These are phyloP conservation scores for Taphrina wiesneri DNA, from an alignment of 1,139 yeast genomes.

Conservation along the genomic window DNA sequence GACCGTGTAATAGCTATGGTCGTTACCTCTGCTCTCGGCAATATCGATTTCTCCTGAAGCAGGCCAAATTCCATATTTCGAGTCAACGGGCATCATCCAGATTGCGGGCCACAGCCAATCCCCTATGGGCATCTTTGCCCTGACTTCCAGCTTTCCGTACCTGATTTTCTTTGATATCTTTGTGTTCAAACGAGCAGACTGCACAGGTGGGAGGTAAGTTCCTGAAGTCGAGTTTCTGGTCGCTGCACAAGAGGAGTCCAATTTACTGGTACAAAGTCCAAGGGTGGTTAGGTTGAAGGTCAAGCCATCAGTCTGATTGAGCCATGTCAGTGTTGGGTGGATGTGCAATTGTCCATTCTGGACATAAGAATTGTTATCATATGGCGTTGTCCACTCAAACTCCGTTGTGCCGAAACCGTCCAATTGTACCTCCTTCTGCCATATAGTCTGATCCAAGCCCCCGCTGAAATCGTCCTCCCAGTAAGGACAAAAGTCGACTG, in stretches of 20 bases:
- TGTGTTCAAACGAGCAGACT: constrained; percentile 39
- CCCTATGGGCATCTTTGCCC: constrained; percentile 38
- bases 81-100: constrained; percentile 39
- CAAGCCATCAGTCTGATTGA: constrained; percentile 37
- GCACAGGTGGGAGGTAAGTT: constrained; percentile 38
- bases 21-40: constrained; percentile 39
- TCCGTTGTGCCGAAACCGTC: constrained; percentile 39
- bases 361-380: constrained; percentile 35
- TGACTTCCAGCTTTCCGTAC: constrained; percentile 39
- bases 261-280: constrained; percentile 36
- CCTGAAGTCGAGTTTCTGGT: constrained; percentile 34
- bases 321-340: constrained; percentile 37
- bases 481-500: constrained; percentile 31
- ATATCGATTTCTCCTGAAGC: constrained; percentile 40
- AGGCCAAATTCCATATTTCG: constrained; percentile 39
- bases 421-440: constrained; percentile 37
- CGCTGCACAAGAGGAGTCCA: constrained; percentile 36
- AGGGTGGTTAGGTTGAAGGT: constrained; percentile 38
- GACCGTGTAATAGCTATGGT: constrained; percentile 34
- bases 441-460: constrained; percentile 27
- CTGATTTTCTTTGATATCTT: constrained; percentile 29
- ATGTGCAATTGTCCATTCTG: constrained; percentile 37
- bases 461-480: constrained; percentile 34
- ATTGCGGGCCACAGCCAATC: constrained; percentile 41
- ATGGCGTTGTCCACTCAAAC: constrained; percentile 38